Evolutionary conservation across 345 rosid species (phyloP).

Genomic region (Trapa incisa): DNA sequence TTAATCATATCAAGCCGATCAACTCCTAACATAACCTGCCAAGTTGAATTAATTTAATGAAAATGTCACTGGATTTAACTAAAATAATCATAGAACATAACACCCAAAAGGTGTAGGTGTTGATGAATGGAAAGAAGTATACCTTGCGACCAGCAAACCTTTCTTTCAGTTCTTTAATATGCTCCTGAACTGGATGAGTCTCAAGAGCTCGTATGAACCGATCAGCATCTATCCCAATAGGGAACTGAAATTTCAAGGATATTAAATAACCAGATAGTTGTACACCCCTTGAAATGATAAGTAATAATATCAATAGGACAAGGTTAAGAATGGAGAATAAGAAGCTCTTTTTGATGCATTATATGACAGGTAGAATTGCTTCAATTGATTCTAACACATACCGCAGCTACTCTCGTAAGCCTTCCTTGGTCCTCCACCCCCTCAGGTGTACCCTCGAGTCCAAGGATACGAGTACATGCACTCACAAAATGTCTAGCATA

Average conservation of each 20-base stretch:
- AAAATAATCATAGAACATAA: background rate
- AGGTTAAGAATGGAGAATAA: constrained; percentile 3
- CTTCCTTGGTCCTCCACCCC: constrained; percentile 98
- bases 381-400: constrained; percentile 20
- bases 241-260: constrained; percentile 47
- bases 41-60: constrained; percentile 3
- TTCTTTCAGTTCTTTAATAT: constrained; percentile 73
- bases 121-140: background rate
- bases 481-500: constrained; percentile 99
- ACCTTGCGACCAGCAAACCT: constrained; percentile 95
- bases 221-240: constrained; percentile 93
- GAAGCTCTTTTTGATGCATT: constrained; percentile 3
- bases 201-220: constrained; percentile 80
- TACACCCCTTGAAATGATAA: background rate
- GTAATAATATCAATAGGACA: background rate
- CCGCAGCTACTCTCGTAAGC: constrained; percentile 97
- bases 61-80: background rate
- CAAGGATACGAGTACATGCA: constrained; percentile 98
- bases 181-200: constrained; percentile 44
- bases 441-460: constrained; percentile 97
- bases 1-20: constrained; percentile 99
- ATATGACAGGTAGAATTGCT: background rate
- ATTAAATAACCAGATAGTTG: background rate
- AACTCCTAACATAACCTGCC: constrained; percentile 96
- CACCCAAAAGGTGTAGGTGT: background rate